Conservation (phyloP, 768 basidiomycete species). For the Boletus rex-veris region DNA sequence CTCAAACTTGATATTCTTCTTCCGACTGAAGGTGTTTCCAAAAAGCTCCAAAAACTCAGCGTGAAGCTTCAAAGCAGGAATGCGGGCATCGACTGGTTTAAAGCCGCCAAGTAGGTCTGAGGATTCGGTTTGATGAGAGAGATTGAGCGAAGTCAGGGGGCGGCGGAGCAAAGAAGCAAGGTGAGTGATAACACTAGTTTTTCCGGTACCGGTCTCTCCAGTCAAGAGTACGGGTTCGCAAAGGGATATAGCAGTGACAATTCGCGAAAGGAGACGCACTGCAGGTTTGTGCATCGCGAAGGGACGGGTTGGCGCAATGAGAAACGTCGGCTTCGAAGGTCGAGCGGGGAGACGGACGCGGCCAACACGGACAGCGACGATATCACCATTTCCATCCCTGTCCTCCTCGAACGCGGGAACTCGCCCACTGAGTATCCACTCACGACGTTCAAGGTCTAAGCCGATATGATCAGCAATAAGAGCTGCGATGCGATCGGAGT, state of each 20-base stretch:
- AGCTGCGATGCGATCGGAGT: constrained; percentile 47
- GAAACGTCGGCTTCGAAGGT: constrained; percentile 33
- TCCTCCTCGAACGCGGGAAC: constrained; percentile 66
- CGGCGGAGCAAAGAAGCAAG: constrained; percentile 74
- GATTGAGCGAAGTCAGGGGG: constrained; percentile 82
- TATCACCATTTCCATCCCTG: constrained; percentile 60
- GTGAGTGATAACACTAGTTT: constrained; percentile 89
- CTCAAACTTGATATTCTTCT: constrained; percentile 85
- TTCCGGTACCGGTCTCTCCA: constrained; percentile 99
- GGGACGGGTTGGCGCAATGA: constrained; percentile 44
- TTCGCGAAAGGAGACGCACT: constrained; percentile 70
- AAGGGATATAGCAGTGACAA: constrained; percentile 67
- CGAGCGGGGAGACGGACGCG: constrained; percentile 55
- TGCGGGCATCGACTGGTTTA: constrained; percentile 87
- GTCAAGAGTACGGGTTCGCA: constrained; percentile 86
- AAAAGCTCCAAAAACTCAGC: constrained; percentile 78
- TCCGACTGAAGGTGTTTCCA: constrained; percentile 80
- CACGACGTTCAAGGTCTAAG: constrained; percentile 63
- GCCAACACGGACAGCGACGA: constrained; percentile 57
- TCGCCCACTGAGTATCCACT: constrained; percentile 66
- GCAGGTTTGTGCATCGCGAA: constrained; percentile 92
- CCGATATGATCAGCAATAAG: constrained; percentile 61
- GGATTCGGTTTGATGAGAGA: constrained; percentile 95
- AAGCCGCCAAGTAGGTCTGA: constrained; percentile 93
- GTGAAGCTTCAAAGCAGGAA: constrained; percentile 70